Evolutionary conservation across 306 rosid species (phyloP).

Genomic region (Malus orientalis): DNA sequence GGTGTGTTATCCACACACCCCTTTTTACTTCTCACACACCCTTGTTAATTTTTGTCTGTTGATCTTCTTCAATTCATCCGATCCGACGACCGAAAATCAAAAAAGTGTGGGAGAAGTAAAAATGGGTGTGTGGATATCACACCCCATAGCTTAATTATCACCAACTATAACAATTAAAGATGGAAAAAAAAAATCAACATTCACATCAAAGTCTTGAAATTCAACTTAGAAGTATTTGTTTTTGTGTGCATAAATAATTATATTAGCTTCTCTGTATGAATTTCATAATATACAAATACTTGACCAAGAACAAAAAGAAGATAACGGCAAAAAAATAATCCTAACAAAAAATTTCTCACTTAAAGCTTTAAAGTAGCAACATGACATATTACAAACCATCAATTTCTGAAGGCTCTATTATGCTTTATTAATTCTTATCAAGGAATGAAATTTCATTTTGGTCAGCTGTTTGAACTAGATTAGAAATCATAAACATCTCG

Average conservation of each 20-base stretch:
- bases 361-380: not conserved
- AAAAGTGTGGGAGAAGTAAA: too few relatives aligned
- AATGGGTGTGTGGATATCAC: too few relatives aligned
- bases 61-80: too few relatives aligned
- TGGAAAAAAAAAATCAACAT: not conserved
- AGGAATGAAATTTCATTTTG: not conserved
- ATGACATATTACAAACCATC: not conserved
- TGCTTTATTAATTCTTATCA: not conserved
- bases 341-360: too few relatives aligned
- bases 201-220: not conserved
- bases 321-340: not conserved
- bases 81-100: too few relatives aligned
- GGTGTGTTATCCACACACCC: too few relatives aligned
- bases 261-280: too few relatives aligned
- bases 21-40: too few relatives aligned
- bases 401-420: not conserved
- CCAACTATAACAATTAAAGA: not conserved
- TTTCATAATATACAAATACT: not conserved
- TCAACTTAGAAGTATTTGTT: not conserved
- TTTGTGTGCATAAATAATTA: not conserved
- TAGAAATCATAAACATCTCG: not conserved
- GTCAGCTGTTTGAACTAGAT: not conserved
- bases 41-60: too few relatives aligned
- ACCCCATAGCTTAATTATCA: not conserved
- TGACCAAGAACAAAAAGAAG: not conserved